These are phyloP conservation scores for Arthroderma uncinatum DNA, from an alignment of 2,329 filamentous ascomycete genomes.

Conservation along the genomic window DNA sequence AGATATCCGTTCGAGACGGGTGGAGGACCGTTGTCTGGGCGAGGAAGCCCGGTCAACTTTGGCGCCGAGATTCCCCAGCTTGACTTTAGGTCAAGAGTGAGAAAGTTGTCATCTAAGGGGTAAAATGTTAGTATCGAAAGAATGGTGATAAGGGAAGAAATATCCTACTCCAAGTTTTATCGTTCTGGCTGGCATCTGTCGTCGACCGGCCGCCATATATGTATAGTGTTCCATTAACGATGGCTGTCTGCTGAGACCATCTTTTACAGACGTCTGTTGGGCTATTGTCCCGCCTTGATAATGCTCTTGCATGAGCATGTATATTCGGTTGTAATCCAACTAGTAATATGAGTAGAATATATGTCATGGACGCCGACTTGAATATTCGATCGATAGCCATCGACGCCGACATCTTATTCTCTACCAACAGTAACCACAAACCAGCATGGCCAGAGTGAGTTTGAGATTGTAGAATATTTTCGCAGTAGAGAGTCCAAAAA, in stretches of 20 bases:
- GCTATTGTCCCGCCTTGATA: constrained; percentile 27
- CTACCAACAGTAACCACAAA: background rate
- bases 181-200: constrained; percentile 45
- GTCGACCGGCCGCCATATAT: constrained; percentile 62
- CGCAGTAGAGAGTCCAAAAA: background rate
- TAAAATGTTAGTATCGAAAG: background rate
- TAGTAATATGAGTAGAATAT: background rate
- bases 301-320: background rate
- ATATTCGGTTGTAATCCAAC: background rate
- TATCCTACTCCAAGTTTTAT: constrained; percentile 57
- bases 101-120: constrained; percentile 54
- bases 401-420: background rate
- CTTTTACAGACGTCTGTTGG: constrained; percentile 50
- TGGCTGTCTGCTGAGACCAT: constrained; percentile 56
- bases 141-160: background rate
- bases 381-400: background rate
- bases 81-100: constrained; percentile 59
- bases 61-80: constrained; percentile 60
- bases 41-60: constrained; percentile 49
- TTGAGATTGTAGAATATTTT: background rate
- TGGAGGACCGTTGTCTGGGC: constrained; percentile 54
- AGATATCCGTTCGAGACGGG: constrained; percentile 62
- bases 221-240: constrained; percentile 65
- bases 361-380: background rate
- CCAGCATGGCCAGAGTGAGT: background rate